Evolutionary conservation across 164 flowering plant species (phyloP), one percentile per base, ranked within the genome.

Genomic region (Sedum album): DNA sequence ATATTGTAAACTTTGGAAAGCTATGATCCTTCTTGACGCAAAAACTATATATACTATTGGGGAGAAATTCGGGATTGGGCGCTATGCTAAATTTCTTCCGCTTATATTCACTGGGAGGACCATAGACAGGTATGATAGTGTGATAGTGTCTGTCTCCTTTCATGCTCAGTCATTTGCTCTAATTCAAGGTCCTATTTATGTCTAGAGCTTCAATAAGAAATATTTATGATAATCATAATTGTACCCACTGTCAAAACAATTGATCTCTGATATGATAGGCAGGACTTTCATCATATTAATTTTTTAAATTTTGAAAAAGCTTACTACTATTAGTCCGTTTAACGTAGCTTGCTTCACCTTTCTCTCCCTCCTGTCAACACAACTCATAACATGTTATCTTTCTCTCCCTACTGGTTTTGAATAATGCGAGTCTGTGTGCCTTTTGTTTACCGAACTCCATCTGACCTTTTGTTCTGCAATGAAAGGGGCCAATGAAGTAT

Each of bases 61-160:
- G 60, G 88, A 87, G 73, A 74, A 68, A 26, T 86, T 88, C 80
- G 96, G 97, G 80, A 89, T 86, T 69, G 89, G 87, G 42, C 86
- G 81, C 79, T 91, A 91, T 46, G 74, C 91, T 15, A 84, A 67
- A 76, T 94, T 80, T 78, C 82, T 94, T n/a, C 98, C 98, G 9
- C 76, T 94, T 72, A 88, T 94, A 76, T 94, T 94, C 76, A 89
- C 88, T 18, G 98, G 98, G 70, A 87, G 88, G 80, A 80, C 93
- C 44, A 83, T 91, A 67, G 82, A 87, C 77, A 94, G 98, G 98
- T 93, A 65, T 69, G 57, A 44, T 35, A 25, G 55, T 65, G 46
- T 36, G 46, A 1, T 11, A n/a, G 2, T 21, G 20, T 65, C 30
- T 36, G 23, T 33, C 18, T 65, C 67, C 21, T 33, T 21, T 41